A percentile compares a stretch with the other conserved stretches of the same genome.
Conservation (phyloP, 768 basidiomycete species). For the Pseudohyphozyma bogoriensis region DNA sequence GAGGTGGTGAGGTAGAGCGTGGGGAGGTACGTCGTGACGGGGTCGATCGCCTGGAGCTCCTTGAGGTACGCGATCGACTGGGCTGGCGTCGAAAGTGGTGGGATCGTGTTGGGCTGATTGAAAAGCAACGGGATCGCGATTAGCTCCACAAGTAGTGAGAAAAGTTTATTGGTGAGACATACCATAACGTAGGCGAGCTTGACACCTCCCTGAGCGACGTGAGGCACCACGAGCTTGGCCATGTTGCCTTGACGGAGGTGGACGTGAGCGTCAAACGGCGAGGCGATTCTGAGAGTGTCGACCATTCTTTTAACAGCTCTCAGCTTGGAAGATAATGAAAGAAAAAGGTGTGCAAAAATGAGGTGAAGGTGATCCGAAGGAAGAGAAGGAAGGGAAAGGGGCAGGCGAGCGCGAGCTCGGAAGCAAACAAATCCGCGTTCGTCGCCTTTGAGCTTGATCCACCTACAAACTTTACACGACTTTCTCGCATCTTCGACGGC, state of each 20-base stretch:
- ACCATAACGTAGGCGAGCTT: constrained; percentile 94
- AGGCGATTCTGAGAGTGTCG: constrained; percentile 17
- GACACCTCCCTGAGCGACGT: constrained; percentile 83
- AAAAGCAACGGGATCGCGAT: neutral
- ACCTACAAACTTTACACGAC: neutral
- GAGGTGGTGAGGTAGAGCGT: constrained; percentile 88
- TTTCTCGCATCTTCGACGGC: neutral
- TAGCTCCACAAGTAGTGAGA: too few species aligned
- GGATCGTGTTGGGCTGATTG: constrained; percentile 60
- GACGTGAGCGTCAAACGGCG: constrained; percentile 90
- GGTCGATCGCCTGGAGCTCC: constrained; percentile 61
- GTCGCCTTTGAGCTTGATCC: neutral
- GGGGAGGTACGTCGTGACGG: constrained; percentile 79
- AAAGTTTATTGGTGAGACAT: neutral
- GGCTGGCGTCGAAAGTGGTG: constrained; percentile 28
- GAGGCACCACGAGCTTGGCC: constrained; percentile 72
- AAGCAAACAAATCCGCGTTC: neutral
- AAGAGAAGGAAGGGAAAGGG: neutral
- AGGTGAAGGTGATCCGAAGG: neutral
- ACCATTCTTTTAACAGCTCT: neutral
- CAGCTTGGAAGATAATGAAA: too few species aligned
- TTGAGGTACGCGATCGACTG: constrained; percentile 69
- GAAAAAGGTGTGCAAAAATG: too few species aligned
- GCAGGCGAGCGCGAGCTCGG: neutral
- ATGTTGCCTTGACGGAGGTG: constrained; percentile 84